These are phyloP conservation scores for Pestalotiopsis sp. DNA, from an alignment of 2,329 filamentous ascomycete species.

Conservation along the genomic window DNA sequence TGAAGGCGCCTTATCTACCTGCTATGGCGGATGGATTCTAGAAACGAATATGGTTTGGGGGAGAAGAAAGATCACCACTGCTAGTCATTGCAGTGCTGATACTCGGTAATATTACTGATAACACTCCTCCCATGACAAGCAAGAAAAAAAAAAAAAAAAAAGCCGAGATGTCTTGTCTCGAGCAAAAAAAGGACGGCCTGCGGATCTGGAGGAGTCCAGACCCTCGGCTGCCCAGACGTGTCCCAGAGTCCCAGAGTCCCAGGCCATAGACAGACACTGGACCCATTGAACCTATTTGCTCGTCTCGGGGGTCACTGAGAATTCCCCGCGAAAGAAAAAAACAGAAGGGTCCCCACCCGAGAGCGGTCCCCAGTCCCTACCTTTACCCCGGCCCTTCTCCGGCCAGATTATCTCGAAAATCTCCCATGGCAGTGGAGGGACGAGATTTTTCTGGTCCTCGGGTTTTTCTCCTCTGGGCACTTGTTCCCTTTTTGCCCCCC, in stretches of 20 bases:
- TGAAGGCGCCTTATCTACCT: background rate
- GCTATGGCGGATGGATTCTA: too few species aligned
- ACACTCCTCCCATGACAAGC: too few species aligned
- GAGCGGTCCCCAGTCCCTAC: conserved; percentile 15
- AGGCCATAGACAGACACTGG: background rate
- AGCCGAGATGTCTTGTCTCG: background rate
- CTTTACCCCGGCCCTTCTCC: conserved; percentile 30
- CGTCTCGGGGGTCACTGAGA: conserved; percentile 1
- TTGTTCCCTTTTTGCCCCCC: background rate
- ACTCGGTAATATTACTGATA: too few species aligned
- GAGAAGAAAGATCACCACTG: background rate
- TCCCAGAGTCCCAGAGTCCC: background rate
- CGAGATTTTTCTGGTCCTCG: too few species aligned
- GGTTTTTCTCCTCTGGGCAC: too few species aligned
- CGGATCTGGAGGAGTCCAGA: background rate
- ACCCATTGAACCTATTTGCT: background rate
- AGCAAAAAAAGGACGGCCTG: background rate
- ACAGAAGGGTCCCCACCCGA: background rate
- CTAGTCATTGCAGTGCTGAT: background rate
- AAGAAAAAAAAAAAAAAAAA: background rate
- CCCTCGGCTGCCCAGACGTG: background rate
- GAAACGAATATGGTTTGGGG: background rate
- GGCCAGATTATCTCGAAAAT: conserved; percentile 16
- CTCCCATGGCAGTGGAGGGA: background rate
- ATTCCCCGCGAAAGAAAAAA: conserved; percentile 14